These are phyloP conservation scores for Claviceps cyperi DNA, from an alignment of 2,329 filamentous ascomycete species.

Conservation along the genomic window DNA sequence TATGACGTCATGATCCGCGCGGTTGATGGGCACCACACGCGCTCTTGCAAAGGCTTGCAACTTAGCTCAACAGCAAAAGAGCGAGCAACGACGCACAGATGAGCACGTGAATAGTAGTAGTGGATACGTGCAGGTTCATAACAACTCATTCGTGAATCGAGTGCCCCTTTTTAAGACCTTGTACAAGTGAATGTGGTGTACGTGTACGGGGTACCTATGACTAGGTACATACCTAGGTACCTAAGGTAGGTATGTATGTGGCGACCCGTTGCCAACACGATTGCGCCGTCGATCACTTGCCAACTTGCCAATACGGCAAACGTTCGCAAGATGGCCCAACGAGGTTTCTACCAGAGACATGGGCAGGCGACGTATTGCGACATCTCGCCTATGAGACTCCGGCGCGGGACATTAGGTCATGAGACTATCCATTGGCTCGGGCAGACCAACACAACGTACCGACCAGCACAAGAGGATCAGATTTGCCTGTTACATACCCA, in stretches of 20 bases:
- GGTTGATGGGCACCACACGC: background rate
- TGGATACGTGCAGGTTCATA: background rate
- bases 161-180: background rate
- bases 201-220: too few relatives aligned
- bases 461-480: background rate
- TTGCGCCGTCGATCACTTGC: background rate
- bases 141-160: background rate
- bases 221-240: too few relatives aligned
- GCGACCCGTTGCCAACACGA: background rate
- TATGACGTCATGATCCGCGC: slow-evolving; percentile 5
- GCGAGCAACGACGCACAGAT: background rate
- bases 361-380: background rate
- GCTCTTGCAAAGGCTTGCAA: background rate
- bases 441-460: background rate
- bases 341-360: background rate
- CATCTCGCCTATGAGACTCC: background rate
- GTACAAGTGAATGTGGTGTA: background rate
- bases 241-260: too few relatives aligned
- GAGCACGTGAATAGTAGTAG: background rate
- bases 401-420: background rate
- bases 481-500: background rate
- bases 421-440: background rate
- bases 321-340: background rate
- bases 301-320: background rate
- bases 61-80: background rate